These are phyloP conservation scores for Acacia acuminata DNA, from an alignment of 306 rosid genomes.

Conservation along the genomic window DNA sequence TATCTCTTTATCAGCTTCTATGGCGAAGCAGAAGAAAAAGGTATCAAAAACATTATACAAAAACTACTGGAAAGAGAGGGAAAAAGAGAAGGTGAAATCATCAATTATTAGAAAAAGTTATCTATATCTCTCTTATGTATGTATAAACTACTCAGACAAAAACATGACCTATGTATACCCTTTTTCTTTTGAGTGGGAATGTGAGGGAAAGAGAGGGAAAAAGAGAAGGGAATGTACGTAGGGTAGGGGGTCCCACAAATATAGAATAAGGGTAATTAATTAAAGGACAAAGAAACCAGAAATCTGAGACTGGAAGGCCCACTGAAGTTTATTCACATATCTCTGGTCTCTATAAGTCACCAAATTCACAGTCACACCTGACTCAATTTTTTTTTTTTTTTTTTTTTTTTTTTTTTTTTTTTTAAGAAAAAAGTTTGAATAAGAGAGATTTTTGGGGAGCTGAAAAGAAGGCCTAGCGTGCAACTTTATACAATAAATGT, in stretches of 20 bases:
- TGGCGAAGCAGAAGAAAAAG: slow-evolving; percentile 24
- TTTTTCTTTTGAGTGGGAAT: slow-evolving; percentile 49
- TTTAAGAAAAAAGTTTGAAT: slow-evolving; percentile 29
- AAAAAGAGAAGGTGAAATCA: no score
- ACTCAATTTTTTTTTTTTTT: not conserved
- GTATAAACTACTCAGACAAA: not conserved
- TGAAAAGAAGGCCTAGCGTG: slow-evolving; percentile 68
- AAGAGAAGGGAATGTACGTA: slow-evolving; percentile 42
- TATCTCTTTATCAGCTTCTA: not conserved
- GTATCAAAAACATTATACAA: no score
- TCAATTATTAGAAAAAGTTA: no score
- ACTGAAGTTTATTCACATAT: not conserved
- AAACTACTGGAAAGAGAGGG: no score
- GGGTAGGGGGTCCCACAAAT: slow-evolving; percentile 34
- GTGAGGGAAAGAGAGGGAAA: slow-evolving; percentile 28
- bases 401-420: not conserved
- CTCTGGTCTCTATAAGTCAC: not conserved
- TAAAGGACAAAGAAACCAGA: slow-evolving; percentile 31
- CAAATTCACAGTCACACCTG: slow-evolving; percentile 50
- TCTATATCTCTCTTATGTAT: no score
- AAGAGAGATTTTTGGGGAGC: slow-evolving; percentile 49
- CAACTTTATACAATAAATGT: slow-evolving; percentile 82
- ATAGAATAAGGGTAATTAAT: not conserved
- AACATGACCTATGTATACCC: slow-evolving; percentile 26
- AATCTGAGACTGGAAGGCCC: not conserved